Base-by-base conservation (phyloP, 2,329 filamentous ascomycete genomes). In the Fusarium pseudograminearum region DNA sequence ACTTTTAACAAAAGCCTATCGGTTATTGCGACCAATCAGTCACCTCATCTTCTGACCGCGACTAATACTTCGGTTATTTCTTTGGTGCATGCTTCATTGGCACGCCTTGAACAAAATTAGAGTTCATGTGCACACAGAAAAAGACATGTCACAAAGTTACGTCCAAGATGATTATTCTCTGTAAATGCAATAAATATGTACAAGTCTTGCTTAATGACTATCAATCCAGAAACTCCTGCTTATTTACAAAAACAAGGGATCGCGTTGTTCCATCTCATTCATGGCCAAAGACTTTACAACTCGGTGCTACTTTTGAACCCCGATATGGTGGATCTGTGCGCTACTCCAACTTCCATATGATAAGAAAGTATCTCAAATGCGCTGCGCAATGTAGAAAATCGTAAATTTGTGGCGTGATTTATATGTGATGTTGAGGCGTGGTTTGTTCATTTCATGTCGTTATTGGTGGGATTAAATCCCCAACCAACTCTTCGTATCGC, bases 161-260 rank as follows among this genome's bases (percentile, higher is more conserved):
- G 34, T n/a, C 10, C 10, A 20, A 38, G 2, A 4, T 36, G 18
- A 8, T 11, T 18, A 36, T 18, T n/a, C 9, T 18, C 9, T 36
- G 10, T n/a, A 10, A 36, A 36, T 36, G 2, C 4, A n/a, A 36
- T n/a, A n/a, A n/a, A n/a, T n/a, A 64, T 63, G 10, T 58, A 56
- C 36, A 34, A 28, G 15, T 1, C 24, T 7, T 36, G 20, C 10
- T 65, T 22, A 7, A 36, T 7, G 34, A 24, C 20, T 33, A 14
- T 7, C 4, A 38, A 33, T 28, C 11, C 26, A 16, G 10, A 28
- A 24, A 26, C 31, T 16, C 28, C 22, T 15, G 24, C 14, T 24
- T 65, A 65, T 65, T 24, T 64, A 58, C 31, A 65, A 22, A 15
- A 14, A n/a, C n/a, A 7, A 22, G 24, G 28, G 15, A 26, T 55